Evolutionary conservation across 2,329 filamentous ascomycete genomes (phyloP), one percentile per base, ranked within the genome.

Genomic region (Penicillium freii): DNA sequence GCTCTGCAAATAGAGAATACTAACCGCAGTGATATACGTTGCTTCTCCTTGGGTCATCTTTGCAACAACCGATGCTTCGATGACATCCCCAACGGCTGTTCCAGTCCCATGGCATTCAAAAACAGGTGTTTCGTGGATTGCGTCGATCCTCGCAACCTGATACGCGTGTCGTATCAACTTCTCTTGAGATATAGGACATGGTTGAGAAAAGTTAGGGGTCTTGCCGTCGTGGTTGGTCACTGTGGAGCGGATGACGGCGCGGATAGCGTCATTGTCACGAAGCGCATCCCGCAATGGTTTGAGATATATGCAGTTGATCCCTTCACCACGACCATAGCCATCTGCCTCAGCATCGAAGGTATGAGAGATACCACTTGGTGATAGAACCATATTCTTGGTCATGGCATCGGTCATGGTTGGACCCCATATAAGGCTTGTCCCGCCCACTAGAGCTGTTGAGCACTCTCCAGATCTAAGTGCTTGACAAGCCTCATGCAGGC

Each of bases 281-380:
- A 80, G 45, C 1, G 82, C 82, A 45, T 78, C 69, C 1, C 71
- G 66, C 1, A 83, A 61, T 5, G 67, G 65, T 63, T 83, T 83
- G 19, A 84, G 59, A 10, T 80, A 71, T 3, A 84, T 64, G 17
- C 75, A 69, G 0, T 72, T 80, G n/a, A 75, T 70, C 4, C 74
- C 81, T 52, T 84, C 81, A 1, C 71, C 79, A 13, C 81, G 75
- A 42, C 77, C 81, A 61, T 82, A 84, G 0, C 81, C 81, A 64
- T 82, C 77, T 0, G 80, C 81, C 3, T 66, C 53, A 5, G 72
- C 71, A 50, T 80, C 78, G 51, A 80, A 81, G 2, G 78, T 72
- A 42, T 78, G 79, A 55, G 80, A 83, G 9, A 72, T 65, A 0
- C 81, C 81, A 13, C 71, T 74, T 0, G 72, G 69, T 11, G 74